A percentile compares a stretch with the other conserved stretches of the same genome.
Evolutionary conservation across 257 asterid genomes (phyloP).

Genomic region (Verbascum thapsus): DNA sequence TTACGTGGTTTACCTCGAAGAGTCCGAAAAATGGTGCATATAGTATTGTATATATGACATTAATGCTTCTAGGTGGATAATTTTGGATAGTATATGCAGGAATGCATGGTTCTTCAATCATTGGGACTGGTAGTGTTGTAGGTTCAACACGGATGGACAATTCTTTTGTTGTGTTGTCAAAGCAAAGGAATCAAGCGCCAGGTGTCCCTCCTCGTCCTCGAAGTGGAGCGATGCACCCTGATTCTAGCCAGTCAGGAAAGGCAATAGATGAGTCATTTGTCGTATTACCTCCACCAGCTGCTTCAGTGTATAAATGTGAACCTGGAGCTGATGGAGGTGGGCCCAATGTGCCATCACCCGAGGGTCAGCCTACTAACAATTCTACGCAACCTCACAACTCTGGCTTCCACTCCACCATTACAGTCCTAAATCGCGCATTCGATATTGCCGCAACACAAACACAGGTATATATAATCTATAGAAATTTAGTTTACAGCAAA

Average conservation of each 20-base stretch:
- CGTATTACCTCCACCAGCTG: slow-evolving; percentile 98
- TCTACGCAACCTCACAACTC: slow-evolving; percentile 69
- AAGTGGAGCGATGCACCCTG: slow-evolving; percentile 58
- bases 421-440: slow-evolving; percentile 86
- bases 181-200: slow-evolving; percentile 70
- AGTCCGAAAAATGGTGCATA: slow-evolving; percentile 1
- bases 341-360: slow-evolving; percentile 56
- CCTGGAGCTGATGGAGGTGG: slow-evolving; percentile 71
- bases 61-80: slow-evolving; percentile 26
- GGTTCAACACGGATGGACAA: slow-evolving; percentile 83
- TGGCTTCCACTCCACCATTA: slow-evolving; percentile 86
- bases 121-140: slow-evolving; percentile 60
- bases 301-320: slow-evolving; percentile 86
- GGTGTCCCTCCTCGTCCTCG: slow-evolving; percentile 77
- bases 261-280: slow-evolving; percentile 96
- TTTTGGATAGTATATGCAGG: slow-evolving; percentile 48
- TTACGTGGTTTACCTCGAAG: slow-evolving; percentile 16
- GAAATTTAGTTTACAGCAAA: slow-evolving; percentile 20
- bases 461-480: slow-evolving; percentile 45
- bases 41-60: not conserved
- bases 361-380: slow-evolving; percentile 49
- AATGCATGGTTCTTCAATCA: slow-evolving; percentile 76
- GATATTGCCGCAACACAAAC: slow-evolving; percentile 89
- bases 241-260: slow-evolving; percentile 67
- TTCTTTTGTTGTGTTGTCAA: slow-evolving; percentile 82